Base-by-base conservation (phyloP, 495 filamentous ascomycete genomes). In the Hypoxylon intermedium region DNA sequence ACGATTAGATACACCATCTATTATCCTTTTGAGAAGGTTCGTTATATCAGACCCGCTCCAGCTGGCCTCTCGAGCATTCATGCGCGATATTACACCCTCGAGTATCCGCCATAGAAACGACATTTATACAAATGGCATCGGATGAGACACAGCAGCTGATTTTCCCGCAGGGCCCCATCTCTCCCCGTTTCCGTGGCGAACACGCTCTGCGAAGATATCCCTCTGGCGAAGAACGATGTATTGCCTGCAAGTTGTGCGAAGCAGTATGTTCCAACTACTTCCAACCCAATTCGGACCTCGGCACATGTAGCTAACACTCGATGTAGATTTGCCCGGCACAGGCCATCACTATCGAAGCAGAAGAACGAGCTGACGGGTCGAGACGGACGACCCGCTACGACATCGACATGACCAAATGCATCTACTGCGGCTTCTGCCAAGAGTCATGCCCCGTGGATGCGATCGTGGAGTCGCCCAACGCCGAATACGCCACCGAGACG, bases 321-420 rank as follows among this genome's bases (percentile, higher is more conserved):
- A 15, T 28, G 19, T 34, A 84, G 81, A 88, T 98, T 74, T 98
- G 94, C 82, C 94, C 94, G 9, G 94, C 94, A 18, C 87, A 92
- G 76, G 92, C 92, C 64, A 98, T 98, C 73, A 98, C 93, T 18
- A 98, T 98, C 67, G 94, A 98, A 79, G 95, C 94, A 41, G 94
- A 98, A 71, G 94, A 98, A 79, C 92, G 94, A 76, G 90, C 87
- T 69, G 94, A 98, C 69, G 94, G 94, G 38, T 94, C 90, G 66
- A 84, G 94, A 70, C 85, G 94, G 68, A 98, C 94, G 42, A 97
- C 93, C 46, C 86, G 93, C 71, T 98, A 98, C 78, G 94, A 98
- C 78, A 96, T 98, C 74, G 94, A 98, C 82, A 98, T 98, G 94
- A 98, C 94, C 72, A 98, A 98, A 82, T 98, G 94, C 78, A 98